These are phyloP conservation scores for Clonostachys byssicola DNA, from an alignment of 2,329 filamentous ascomycete genomes.

Conservation along the genomic window DNA sequence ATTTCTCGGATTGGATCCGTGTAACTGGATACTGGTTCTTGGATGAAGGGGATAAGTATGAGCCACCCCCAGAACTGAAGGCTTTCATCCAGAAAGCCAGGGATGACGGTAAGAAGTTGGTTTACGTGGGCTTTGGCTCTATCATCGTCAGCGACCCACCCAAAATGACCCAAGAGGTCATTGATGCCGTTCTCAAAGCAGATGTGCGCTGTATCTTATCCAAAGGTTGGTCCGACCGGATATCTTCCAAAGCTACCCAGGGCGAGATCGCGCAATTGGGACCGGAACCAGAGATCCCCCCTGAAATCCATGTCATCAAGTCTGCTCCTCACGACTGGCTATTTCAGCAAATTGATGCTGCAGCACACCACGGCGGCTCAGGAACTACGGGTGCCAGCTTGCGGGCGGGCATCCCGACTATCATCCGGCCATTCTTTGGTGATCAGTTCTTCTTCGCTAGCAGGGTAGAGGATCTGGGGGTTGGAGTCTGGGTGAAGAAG, in stretches of 20 bases:
- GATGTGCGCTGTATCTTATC: slow-evolving; percentile 93
- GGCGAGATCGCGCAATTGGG: slow-evolving; percentile 14
- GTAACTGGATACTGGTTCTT: slow-evolving; percentile 99
- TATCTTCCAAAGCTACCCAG: slow-evolving; percentile 35
- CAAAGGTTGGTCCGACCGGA: slow-evolving; percentile 93
- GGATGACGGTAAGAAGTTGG: slow-evolving; percentile 80
- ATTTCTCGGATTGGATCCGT: slow-evolving; percentile 96
- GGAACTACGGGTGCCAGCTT: slow-evolving; percentile 94
- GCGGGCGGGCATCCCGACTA: slow-evolving; percentile 85
- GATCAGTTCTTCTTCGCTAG: slow-evolving; percentile 96
- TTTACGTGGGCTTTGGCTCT: slow-evolving; percentile 95
- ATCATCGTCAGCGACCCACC: slow-evolving; percentile 89
- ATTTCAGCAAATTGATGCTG: slow-evolving; percentile 89
- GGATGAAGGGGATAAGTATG: slow-evolving; percentile 67
- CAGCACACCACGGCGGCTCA: slow-evolving; percentile 89
- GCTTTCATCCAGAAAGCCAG: slow-evolving; percentile 83
- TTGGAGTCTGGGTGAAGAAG: slow-evolving; percentile 84
- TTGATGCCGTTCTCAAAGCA: slow-evolving; percentile 85
- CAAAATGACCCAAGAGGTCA: slow-evolving; percentile 86
- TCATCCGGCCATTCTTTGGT: slow-evolving; percentile 95
- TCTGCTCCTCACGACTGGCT: slow-evolving; percentile 95
- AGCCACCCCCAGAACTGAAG: slow-evolving; percentile 69
- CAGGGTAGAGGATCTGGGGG: slow-evolving; percentile 87
- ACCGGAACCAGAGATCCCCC: slow-evolving; percentile 63
- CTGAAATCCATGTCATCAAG: slow-evolving; percentile 83